Evolutionary conservation across 805 yeast species (phyloP), one percentile per base, ranked within the genome.

Genomic region (Spencermartinsiella europaea): DNA sequence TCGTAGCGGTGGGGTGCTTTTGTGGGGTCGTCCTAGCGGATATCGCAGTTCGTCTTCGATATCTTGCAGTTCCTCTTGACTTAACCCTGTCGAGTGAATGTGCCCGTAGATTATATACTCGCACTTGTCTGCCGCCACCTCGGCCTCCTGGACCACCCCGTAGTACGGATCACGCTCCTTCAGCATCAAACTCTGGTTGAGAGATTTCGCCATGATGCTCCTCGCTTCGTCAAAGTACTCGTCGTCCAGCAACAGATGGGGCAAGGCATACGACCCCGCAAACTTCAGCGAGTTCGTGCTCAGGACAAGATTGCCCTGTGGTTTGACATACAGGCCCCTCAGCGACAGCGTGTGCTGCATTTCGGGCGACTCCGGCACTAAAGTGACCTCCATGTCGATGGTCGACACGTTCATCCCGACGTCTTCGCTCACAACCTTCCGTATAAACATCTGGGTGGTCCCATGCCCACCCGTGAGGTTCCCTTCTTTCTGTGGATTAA

Each of bases 1-100:
- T 27, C 66, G 67, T 15, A 90, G 53, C 0, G 63, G 57, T 0
- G 96, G 96, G 3, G 82, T 60, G 1, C 58, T 49, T 15, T 75
- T 72, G 14, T 81, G 74, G 1, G 96, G 96, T 50, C 85, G 69
- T 0, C 97, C 97, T n/a, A 76, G 60, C 1, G 96, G 97, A 51
- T 74, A 69, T 8, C 54, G 61, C 17, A 89, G 65, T 62, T 90
- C 98, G 33, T 78, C 74, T 54, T 90, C 96, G 25, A 90, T 79
- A 40, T 68, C 67, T 37, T 69, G 58, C 48, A 88, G 59, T 51
- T 88, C 80, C 5, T 71, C 69, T 16, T 67, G 66, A 3, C 77
- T 68, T 28, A 76, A 69, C 10, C 71, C 70, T 14, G 88, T 79
- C n/a, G 83, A 76, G 34, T 76, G 76, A 16, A 85, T 62, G 57